phyloP scores from a whole-genome alignment of 208 protist species.

The Angomonas ambiguus region DNA sequence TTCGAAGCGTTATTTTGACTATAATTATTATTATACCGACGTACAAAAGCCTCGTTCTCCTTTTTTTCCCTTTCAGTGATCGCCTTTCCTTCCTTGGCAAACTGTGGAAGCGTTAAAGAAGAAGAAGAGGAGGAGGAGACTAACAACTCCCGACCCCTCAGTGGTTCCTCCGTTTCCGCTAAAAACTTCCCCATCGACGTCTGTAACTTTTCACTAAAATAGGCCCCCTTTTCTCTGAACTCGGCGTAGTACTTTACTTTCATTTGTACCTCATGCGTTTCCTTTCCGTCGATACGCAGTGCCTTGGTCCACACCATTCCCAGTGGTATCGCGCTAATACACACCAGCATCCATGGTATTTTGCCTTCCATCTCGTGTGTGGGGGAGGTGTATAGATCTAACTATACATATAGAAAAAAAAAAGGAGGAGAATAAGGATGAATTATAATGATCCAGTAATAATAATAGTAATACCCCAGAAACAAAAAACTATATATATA shows the following conservation, averaged over 20 bases:
- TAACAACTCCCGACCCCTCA: slow-evolving; percentile 31
- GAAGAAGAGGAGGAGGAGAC: too few relatives aligned
- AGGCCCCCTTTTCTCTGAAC: slow-evolving; percentile 70
- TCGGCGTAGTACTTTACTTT: slow-evolving; percentile 73
- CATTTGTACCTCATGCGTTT: slow-evolving; percentile 83
- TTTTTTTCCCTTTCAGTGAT: slow-evolving; percentile 21
- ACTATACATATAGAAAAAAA: slow-evolving; percentile 9
- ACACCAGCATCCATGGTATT: slow-evolving; percentile 69
- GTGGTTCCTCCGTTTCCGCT: slow-evolving; percentile 26
- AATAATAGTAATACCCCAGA: slow-evolving; percentile 1
- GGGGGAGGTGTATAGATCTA: not conserved
- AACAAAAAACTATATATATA: too few relatives aligned
- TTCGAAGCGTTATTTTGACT: too few relatives aligned
- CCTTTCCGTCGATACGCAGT: slow-evolving; percentile 66
- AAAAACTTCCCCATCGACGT: slow-evolving; percentile 23
- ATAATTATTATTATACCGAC: not conserved
- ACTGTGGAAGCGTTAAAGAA: not conserved
- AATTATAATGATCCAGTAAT: not conserved
- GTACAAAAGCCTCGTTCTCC: not conserved
- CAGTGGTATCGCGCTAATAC: slow-evolving; percentile 44
- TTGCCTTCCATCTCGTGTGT: slow-evolving; percentile 24
- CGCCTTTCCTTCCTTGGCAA: not conserved
- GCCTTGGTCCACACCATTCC: slow-evolving; percentile 74
- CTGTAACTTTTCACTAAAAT: slow-evolving; percentile 35
- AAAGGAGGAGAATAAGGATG: slow-evolving; percentile 15